Evolutionary conservation across 2,329 filamentous ascomycete genomes (phyloP).

Genomic region (Cadophora gregata): DNA sequence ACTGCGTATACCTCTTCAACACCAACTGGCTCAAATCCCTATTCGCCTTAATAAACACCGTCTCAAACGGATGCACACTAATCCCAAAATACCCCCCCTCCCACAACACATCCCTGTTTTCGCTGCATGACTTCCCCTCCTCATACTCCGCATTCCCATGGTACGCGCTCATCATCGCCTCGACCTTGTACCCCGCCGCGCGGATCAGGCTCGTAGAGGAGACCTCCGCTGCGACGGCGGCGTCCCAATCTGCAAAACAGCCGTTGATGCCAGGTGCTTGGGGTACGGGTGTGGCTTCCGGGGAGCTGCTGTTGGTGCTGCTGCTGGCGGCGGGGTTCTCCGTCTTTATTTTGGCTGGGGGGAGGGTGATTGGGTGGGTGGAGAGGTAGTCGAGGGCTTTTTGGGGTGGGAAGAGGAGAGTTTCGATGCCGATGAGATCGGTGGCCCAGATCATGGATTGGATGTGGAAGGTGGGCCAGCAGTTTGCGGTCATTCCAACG

Average conservation of each 20-base stretch:
- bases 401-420: constrained; percentile 36
- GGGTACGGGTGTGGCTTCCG: neutral
- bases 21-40: constrained; percentile 32
- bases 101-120: constrained; percentile 36
- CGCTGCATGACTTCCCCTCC: constrained; percentile 18
- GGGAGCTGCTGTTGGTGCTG: neutral
- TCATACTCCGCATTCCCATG: constrained; percentile 32
- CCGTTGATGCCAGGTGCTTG: constrained; percentile 37
- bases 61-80: constrained; percentile 41
- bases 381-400: constrained; percentile 24
- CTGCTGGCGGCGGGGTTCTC: constrained; percentile 3
- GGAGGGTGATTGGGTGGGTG: constrained; percentile 21
- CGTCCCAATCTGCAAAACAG: constrained; percentile 35
- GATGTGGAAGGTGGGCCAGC: constrained; percentile 37
- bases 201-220: constrained; percentile 33
- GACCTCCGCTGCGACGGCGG: constrained; percentile 38
- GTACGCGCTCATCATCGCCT: constrained; percentile 39
- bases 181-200: constrained; percentile 38
- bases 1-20: constrained; percentile 35
- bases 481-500: constrained; percentile 42
- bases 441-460: constrained; percentile 44
- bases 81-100: constrained; percentile 38
- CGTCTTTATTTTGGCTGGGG: constrained; percentile 13
- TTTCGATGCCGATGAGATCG: constrained; percentile 36
- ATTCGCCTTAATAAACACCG: constrained; percentile 41